Evolutionary conservation across 2,329 filamentous ascomycete species (phyloP).

Genomic region (Cladosporium velox): DNA sequence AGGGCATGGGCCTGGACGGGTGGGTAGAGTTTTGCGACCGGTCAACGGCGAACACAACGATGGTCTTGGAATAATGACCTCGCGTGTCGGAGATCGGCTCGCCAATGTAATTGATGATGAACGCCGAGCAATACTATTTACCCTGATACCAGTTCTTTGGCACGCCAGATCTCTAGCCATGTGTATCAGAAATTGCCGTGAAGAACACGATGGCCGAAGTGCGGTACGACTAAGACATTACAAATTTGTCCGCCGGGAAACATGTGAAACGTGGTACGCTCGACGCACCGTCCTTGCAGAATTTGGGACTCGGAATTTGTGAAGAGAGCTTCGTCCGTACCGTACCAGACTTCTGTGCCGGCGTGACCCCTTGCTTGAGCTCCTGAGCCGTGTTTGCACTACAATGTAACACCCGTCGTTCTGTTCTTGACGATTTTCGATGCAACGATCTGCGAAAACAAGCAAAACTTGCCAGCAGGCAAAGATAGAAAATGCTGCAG

Average conservation of each 20-base stretch:
- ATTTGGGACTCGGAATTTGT: neutral
- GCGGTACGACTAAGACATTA: neutral
- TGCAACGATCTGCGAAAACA: neutral
- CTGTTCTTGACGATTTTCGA: neutral
- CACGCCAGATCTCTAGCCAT: neutral
- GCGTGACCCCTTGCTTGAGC: neutral
- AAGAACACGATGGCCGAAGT: neutral
- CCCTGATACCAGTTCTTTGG: neutral
- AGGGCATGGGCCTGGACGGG: constrained; percentile 64
- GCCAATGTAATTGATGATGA: neutral
- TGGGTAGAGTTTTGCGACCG: constrained; percentile 47
- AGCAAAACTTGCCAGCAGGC: neutral
- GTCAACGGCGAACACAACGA: constrained; percentile 16
- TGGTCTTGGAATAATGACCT: neutral
- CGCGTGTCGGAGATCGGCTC: neutral
- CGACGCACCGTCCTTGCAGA: neutral
- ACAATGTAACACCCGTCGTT: neutral
- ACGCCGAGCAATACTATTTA: neutral
- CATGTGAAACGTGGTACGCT: neutral
- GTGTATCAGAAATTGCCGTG: neutral
- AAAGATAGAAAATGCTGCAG: constrained; percentile 12
- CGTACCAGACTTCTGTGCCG: constrained; percentile 9
- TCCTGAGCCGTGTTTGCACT: neutral
- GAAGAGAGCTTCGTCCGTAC: neutral
- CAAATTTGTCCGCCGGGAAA: neutral